Evolutionary conservation across 192 early-diverging fungal species (phyloP).

Genomic region (Coemansia sp.): DNA sequence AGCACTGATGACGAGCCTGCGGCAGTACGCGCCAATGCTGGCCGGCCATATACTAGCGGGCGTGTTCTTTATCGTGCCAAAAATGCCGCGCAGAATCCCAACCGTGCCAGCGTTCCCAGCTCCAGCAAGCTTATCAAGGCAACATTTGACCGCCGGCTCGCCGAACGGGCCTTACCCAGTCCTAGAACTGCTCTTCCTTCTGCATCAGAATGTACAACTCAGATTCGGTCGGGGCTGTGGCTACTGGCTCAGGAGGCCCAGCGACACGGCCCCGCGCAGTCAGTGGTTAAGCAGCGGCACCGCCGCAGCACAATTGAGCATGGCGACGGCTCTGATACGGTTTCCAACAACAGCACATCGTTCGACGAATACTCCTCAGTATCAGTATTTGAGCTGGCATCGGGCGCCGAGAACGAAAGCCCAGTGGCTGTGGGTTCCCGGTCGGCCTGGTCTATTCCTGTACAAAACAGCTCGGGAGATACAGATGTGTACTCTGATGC

Average conservation of each 20-base stretch:
- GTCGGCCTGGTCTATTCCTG: neutral
- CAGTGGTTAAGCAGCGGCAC: conserved; percentile 26
- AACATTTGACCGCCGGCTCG: neutral
- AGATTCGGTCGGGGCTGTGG: conserved; percentile 36
- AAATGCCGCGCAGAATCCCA: neutral
- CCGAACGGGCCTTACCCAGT: neutral
- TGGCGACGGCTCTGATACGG: conserved; percentile 20
- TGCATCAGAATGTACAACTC: conserved; percentile 22
- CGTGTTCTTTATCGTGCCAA: neutral
- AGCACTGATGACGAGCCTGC: neutral
- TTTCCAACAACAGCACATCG: conserved; percentile 25
- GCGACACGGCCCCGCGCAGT: conserved; percentile 15
- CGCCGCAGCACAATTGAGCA: conserved; percentile 23
- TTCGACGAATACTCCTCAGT: conserved; percentile 17
- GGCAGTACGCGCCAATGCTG: conserved; percentile 2
- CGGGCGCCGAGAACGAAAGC: neutral
- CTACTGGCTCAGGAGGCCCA: conserved; percentile 31
- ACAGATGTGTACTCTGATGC: neutral
- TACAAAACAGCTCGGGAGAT: neutral
- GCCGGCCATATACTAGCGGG: neutral
- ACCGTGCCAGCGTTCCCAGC: neutral
- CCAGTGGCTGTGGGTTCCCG: neutral
- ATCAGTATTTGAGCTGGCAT: conserved; percentile 26
- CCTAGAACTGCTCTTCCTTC: conserved; percentile 16
- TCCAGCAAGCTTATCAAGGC: neutral